Conservation (phyloP, 768 basidiomycete species). For the Boletus edulis region DNA sequence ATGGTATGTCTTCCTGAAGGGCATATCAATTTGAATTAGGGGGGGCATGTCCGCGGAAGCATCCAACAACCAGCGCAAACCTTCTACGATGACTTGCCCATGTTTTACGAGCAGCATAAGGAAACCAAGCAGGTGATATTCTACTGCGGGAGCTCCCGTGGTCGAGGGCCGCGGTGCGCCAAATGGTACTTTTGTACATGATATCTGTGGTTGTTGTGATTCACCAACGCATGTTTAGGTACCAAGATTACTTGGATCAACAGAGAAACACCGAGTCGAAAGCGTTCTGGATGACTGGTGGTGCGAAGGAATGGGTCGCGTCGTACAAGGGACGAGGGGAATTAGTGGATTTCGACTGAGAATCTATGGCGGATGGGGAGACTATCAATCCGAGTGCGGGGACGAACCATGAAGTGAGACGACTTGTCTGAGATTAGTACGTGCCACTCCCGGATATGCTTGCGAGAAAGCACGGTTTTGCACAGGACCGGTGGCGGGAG, state of each 20-base stretch:
- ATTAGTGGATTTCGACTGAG: conserved; percentile 21
- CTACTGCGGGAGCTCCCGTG: conserved; percentile 51
- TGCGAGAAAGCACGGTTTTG: neutral
- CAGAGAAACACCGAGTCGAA: conserved; percentile 32
- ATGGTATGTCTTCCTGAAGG: too few relatives aligned
- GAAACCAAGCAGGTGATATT: conserved; percentile 46
- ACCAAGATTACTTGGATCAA: conserved; percentile 46
- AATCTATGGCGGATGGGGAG: too few relatives aligned
- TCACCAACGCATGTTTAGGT: conserved; percentile 32
- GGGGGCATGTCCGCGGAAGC: conserved; percentile 53
- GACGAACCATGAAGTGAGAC: too few relatives aligned
- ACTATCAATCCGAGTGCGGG: too few relatives aligned
- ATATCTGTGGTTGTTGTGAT: neutral
- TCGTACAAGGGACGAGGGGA: conserved; percentile 29
- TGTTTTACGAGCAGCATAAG: conserved; percentile 41
- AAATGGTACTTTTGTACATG: conserved; percentile 41
- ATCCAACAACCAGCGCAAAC: conserved; percentile 48
- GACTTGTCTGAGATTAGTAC: too few relatives aligned
- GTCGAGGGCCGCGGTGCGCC: conserved; percentile 48
- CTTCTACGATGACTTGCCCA: conserved; percentile 44
- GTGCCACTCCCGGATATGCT: neutral
- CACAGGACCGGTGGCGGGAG: too few relatives aligned
- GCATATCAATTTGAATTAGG: conserved; percentile 29
- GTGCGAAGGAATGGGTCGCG: conserved; percentile 39
- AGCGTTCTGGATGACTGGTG: conserved; percentile 43